phyloP scores from a whole-genome alignment of 2,329 filamentous ascomycete genomes.

The Apiospora sp. region DNA sequence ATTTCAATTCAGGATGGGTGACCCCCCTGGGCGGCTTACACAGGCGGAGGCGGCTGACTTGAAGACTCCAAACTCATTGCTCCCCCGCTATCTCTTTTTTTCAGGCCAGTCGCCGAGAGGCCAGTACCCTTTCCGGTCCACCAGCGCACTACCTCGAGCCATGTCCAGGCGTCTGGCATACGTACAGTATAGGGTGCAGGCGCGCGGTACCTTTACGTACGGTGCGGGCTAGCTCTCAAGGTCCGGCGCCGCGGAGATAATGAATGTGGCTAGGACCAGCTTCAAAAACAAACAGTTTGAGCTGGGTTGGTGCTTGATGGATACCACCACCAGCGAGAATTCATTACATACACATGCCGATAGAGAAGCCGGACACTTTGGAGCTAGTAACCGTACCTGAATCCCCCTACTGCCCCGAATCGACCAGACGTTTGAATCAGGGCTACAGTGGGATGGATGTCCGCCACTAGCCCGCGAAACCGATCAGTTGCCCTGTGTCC shows the following conservation, averaged over 20 bases:
- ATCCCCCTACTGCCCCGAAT: not conserved
- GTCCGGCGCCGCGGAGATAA: slow-evolving; percentile 1
- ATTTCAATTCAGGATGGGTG: slow-evolving; percentile 15
- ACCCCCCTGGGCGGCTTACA: slow-evolving; percentile 13
- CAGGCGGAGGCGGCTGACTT: slow-evolving; percentile 12
- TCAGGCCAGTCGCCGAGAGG: not conserved
- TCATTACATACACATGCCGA: slow-evolving; percentile 10
- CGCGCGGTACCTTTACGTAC: not conserved
- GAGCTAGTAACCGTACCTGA: slow-evolving; percentile 5
- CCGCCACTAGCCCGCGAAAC: slow-evolving; percentile 16
- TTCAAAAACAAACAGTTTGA: not conserved
- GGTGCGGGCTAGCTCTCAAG: slow-evolving; percentile 2
- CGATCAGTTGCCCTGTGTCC: slow-evolving; percentile 4
- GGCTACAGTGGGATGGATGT: not conserved
- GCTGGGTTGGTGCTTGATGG: not conserved
- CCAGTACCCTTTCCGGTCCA: not conserved
- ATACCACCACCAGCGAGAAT: slow-evolving; percentile 2
- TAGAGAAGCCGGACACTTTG: not conserved
- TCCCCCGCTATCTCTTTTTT: slow-evolving; percentile 5
- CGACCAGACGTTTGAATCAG: slow-evolving; percentile 5
- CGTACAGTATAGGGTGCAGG: not conserved
- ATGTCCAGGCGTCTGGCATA: not conserved
- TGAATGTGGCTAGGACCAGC: not conserved
- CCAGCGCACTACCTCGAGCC: not conserved
- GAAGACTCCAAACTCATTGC: not conserved